Conservation (phyloP, 2,329 filamentous ascomycete genomes). For the Colletotrichum sp. region DNA sequence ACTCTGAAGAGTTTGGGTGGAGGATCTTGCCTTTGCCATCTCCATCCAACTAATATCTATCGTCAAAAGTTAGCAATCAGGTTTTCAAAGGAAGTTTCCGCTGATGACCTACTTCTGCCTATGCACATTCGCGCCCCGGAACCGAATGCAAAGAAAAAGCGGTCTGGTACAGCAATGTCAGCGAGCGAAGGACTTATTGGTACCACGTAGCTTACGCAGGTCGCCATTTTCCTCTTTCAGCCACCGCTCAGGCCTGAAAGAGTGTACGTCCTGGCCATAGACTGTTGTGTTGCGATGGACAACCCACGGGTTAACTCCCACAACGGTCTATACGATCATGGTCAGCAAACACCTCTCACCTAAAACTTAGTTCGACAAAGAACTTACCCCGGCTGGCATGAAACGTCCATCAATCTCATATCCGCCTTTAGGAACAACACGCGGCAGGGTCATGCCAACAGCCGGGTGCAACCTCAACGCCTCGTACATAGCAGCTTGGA, state of each 20-base stretch:
- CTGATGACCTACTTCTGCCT: background rate
- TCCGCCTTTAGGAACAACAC: background rate
- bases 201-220: background rate
- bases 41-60: constrained; percentile 18
- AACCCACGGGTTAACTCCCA: constrained; percentile 29
- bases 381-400: constrained; percentile 25
- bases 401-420: constrained; percentile 23
- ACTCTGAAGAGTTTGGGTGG: accelerated
- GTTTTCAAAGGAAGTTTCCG: background rate
- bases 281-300: constrained; percentile 20
- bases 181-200: background rate
- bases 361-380: background rate
- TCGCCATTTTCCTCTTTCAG: background rate
- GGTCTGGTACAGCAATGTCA: background rate
- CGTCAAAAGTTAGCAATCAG: background rate
- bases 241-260: constrained; percentile 14
- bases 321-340: constrained; percentile 1
- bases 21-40: constrained; percentile 2
- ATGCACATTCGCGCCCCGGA: background rate
- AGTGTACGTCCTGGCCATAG: background rate
- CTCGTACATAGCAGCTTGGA: constrained; percentile 10
- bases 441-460: constrained; percentile 10
- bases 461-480: background rate
- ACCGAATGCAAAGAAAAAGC: constrained; percentile 4
- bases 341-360: background rate